Evolutionary conservation across 129 eudicot species (phyloP), one percentile per base, ranked within the genome.

Genomic region (Centrapalus pauciflorus): DNA sequence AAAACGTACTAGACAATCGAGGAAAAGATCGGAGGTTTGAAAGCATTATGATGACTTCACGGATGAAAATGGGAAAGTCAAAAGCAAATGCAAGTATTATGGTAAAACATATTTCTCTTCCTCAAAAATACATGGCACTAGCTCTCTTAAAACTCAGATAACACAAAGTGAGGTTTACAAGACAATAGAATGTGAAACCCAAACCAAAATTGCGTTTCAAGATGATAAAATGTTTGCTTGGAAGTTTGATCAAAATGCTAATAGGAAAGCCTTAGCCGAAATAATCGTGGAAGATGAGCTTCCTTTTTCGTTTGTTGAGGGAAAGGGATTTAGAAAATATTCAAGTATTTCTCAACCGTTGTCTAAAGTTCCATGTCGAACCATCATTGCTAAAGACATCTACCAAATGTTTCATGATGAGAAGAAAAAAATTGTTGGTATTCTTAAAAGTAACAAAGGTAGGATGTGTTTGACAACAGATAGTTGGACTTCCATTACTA

Each of bases 401-500:
- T 48, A 48, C 23, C 26, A 48, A 20, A 48, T 48, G 25, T 48
- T 16, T 5, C 19, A 14, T 48, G 55, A 56, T 13, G 23, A 48
- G 9, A 48, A 48, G 25, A 16, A 48, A 48, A 14, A 48, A 17
- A 11, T 48, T 48, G 24, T 14, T 48, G 55, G 7, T 17, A 48
- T 19, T 14, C 25, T 48, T 16, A 48, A n/a, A 17, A 48, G 3
- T 4, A 48, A 48, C 55, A 48, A 4, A 48, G 55, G 55, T 4
- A 37, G 60, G 28, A 30, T 66, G 5, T 66, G 19, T 56, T 11
- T 75, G 0, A 66, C 59, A 4, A 55, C 26, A 0, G 67, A 75
- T 14, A 55, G 66, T 12, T 75, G 79, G 79, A 57, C 74, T 9
- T 75, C 51, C 6, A 55, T 12, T 2, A 68, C 66, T 28, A 66